Base-by-base conservation (phyloP, 176 grass and related monocot genomes). In the Microstegium vimineum region DNA sequence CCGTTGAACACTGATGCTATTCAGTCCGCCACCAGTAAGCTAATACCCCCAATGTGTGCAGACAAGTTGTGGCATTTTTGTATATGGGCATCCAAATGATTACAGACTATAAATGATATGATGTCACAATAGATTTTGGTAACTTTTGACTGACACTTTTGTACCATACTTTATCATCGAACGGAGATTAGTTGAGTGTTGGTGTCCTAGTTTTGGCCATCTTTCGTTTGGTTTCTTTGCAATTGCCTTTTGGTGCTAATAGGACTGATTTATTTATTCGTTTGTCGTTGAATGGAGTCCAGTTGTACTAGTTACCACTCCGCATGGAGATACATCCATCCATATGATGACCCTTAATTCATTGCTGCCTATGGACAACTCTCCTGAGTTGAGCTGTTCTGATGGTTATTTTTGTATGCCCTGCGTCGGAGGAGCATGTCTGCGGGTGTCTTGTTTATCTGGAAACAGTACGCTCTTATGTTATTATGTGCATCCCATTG, bases 81-180 rank as follows among this genome's bases (percentile, higher is more conserved):
- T 92, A 81, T 75, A 92, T 85, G 83, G 83, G 83, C 77, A 75
- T 87, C 52, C 74, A 89, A 85, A 81, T 88, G 88, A 77, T 83
- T 83, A 86, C 69, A 38, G 68, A 90, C 78, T 89, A 79, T 78
- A 86, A 84, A 73, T 92, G 75, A 86, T 83, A 59, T 76, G 69
- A 75, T 81, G 87, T 82, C 75, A n/a, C n/a, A 74, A 41, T 79
- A 77, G 83, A 94, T 90, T 89, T n/a, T 94, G 79, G 73, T 62
- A n/a, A n/a, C 81, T 81, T 91, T 62, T 62, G 79, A 85, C 77
- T 87, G 69, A 85, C 87, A 52, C 80, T 83, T 93, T 76, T 94
- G 92, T 94, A 92, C 81, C 66, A 91, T 91, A 81, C 85, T 68
- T 68, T 62, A 76, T 87, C 43, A 61, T 83, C n/a, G 12, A 82